These are phyloP conservation scores for Endocarpon pusillum DNA, from an alignment of 495 filamentous ascomycete genomes.

Conservation along the genomic window DNA sequence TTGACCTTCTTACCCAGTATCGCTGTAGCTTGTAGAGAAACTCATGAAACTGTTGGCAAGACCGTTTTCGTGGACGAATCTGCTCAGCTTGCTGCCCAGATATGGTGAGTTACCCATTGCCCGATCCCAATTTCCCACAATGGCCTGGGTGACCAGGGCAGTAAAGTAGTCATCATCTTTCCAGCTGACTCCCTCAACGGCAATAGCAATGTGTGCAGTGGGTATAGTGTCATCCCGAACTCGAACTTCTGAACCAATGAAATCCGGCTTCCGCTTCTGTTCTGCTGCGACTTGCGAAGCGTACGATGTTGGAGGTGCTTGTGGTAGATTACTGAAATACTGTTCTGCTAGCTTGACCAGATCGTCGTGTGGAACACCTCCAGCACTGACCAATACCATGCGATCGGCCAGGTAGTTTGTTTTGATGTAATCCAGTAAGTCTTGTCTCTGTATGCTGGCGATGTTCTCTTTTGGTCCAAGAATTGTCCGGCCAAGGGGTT, in stretches of 20 bases:
- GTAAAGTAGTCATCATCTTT: conserved; percentile 98
- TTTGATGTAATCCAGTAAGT: conserved; percentile 91
- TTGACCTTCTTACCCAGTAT: conserved; percentile 63
- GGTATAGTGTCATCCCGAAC: conserved; percentile 91
- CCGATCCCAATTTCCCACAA: conserved; percentile 99
- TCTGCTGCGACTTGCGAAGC: conserved; percentile 43
- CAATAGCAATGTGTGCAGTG: conserved; percentile 93
- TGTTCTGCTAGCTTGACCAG: conserved; percentile 93
- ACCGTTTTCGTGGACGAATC: conserved; percentile 77
- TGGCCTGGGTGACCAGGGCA: conserved; percentile 89
- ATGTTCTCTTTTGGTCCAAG: conserved; percentile 97
- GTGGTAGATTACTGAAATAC: conserved; percentile 69
- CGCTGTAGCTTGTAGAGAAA: conserved; percentile 98
- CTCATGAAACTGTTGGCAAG: conserved; percentile 99
- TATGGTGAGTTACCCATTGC: conserved; percentile 93
- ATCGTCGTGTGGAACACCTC: conserved; percentile 83
- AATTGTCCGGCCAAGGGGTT: conserved; percentile 94
- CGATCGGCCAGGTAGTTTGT: conserved; percentile 98
- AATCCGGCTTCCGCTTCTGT: conserved; percentile 78
- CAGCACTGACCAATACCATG: conserved; percentile 94
- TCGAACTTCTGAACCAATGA: conserved; percentile 87
- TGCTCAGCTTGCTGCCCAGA: conserved; percentile 93
- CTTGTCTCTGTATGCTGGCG: conserved; percentile 75
- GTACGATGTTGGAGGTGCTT: conserved; percentile 50
- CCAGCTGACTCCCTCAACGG: conserved; percentile 99